Evolutionary conservation across 225 moss, liverwort and hornwort genomes (phyloP), one percentile per base, ranked within the genome.

Genomic region (Pleurozium schreberi): DNA sequence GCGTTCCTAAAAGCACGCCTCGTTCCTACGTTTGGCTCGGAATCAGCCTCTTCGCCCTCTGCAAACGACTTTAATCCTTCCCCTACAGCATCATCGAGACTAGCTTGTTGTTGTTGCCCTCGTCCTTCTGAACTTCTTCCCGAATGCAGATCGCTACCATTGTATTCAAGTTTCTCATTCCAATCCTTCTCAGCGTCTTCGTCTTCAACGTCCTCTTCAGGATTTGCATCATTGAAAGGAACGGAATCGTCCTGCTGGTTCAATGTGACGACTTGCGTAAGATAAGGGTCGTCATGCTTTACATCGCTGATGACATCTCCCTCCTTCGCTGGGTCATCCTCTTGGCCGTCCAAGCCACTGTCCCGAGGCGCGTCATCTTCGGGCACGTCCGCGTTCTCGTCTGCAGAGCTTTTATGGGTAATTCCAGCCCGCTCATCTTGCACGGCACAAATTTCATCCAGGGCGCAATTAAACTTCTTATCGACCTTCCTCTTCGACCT

Each of bases 1-100:
- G 98, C 97, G 73, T 95, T 91, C 80, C 95, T 94, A 87, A 98
- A 98, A 31, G 97, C 98, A 86, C 92, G 93, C 90, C 97, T 95
- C 25, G 92, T 92, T 45, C 91, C 93, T 89, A 84, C 95, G 21
- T 88, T 89, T 42, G 91, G 84, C 85, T 97, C 96, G 62, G 91
- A 91, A 25, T 92, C 93, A 20, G 81, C 80, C n/a, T 90, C 94
- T 50, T 96, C 89, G 53, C 84, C 87, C 71, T 93, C 95, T 88
- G 87, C 84, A n/a, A 85, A 52, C 40, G 83, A 80, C 69, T 89
- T 88, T 69, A 27, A 66, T 31, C 83, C 91, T 42, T 89, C 91
- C 84, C 31, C 87, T 61, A 28, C 58, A 40, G 47, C 90, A 86
- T 85, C 92, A n/a, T 88, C 93, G 34, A 45, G 64, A 86, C 84